Conservation (phyloP, 2,329 filamentous ascomycete species). For the Trichoderma semiorbis region DNA sequence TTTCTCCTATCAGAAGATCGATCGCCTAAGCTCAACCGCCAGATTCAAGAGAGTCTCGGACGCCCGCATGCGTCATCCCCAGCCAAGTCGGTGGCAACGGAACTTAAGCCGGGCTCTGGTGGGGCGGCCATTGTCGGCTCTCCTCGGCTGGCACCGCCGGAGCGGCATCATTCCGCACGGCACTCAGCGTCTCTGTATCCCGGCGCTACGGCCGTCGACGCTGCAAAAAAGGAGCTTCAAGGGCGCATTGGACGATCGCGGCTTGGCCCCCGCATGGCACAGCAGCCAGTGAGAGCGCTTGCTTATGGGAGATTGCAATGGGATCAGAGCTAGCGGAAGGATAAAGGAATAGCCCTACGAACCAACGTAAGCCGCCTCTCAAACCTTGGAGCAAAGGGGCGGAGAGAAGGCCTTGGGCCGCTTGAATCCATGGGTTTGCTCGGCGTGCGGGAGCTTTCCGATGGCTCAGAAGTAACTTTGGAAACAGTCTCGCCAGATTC, state of each 20-base stretch:
- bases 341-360: not conserved
- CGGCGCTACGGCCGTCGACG: conserved; percentile 15
- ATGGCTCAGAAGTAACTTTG: not conserved
- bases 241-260: conserved; percentile 22
- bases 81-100: not conserved
- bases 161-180: conserved; percentile 25
- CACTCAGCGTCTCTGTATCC: not conserved
- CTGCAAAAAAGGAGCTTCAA: conserved; percentile 1
- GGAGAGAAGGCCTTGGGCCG: conserved; percentile 19
- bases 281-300: conserved; percentile 1
- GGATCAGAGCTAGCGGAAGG: not conserved
- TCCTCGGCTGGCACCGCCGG: conserved; percentile 35
- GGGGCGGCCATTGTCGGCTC: conserved; percentile 41
- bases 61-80: conserved; percentile 7
- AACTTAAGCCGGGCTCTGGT: conserved; percentile 15
- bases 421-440: conserved; percentile 21
- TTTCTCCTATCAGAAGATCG: not conserved
- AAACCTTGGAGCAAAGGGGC: conserved; percentile 2
- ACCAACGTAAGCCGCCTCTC: conserved; percentile 13
- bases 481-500: not conserved
- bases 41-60: not conserved
- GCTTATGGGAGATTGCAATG: not conserved
- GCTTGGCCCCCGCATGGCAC: not conserved
- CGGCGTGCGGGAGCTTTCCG: conserved; percentile 24
- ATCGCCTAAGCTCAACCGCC: not conserved